Percentiles rank a stretch among this genome's conserved stretches.
Evolutionary conservation across 192 early-diverging fungal genomes (phyloP).

Genomic region (Rhizoclosmatium globosum): DNA sequence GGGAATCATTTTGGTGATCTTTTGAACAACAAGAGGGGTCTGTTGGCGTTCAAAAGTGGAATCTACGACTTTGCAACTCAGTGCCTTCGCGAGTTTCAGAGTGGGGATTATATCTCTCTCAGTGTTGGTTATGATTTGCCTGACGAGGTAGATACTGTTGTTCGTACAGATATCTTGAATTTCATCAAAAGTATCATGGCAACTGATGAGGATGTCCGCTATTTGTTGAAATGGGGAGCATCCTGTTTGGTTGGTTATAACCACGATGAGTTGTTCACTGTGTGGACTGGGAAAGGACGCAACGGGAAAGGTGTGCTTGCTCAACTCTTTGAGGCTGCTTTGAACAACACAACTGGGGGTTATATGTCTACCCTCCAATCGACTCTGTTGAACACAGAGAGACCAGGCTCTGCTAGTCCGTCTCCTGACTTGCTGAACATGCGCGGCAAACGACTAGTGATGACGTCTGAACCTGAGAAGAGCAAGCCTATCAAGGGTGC

Average conservation of each 20-base stretch:
- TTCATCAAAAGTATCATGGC: not conserved
- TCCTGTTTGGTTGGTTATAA: not conserved
- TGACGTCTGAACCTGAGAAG: not conserved
- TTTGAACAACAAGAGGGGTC: not conserved
- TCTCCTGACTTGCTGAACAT: not conserved
- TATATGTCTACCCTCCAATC: not conserved
- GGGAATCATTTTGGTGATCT: no score
- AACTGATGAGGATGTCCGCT: not conserved
- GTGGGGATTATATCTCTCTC: not conserved
- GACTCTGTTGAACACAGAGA: not conserved
- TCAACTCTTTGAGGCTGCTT: no score
- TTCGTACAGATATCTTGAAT: not conserved
- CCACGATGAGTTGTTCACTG: conserved; percentile 4
- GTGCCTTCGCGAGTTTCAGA: not conserved
- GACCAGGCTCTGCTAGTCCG: not conserved
- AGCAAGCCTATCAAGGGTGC: not conserved
- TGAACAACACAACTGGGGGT: no score
- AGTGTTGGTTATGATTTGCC: not conserved
- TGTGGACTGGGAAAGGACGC: conserved; percentile 2
- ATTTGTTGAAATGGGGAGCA: not conserved
- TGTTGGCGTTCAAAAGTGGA: not conserved
- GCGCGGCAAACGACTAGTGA: not conserved
- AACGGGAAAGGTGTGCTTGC: no score
- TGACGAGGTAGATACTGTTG: not conserved
- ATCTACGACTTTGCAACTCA: not conserved